Evolutionary conservation across 805 yeast genomes (phyloP).

Genomic region (Sporopachydermia quercuum): DNA sequence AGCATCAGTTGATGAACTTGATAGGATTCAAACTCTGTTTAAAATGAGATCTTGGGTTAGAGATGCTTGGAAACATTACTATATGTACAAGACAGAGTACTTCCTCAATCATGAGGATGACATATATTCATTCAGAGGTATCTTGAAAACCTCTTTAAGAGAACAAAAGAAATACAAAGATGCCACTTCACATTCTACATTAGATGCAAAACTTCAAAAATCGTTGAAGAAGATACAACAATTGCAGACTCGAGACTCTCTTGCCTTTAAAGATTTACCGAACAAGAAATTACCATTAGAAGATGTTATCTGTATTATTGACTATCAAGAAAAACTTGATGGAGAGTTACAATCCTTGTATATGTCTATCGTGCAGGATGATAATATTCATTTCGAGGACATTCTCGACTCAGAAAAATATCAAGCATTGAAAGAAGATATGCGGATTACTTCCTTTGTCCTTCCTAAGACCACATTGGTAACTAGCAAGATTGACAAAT

Average conservation of each 20-base stretch:
- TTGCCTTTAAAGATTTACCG: background rate
- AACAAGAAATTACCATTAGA: background rate
- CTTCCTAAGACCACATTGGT: background rate
- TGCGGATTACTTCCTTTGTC: background rate
- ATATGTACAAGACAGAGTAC: background rate
- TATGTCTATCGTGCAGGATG: background rate
- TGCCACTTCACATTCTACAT: too few species aligned
- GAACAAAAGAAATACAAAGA: background rate
- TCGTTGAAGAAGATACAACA: background rate
- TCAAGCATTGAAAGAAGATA: background rate
- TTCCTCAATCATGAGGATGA: background rate
- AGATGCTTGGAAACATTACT: conserved; percentile 2
- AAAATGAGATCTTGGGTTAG: background rate
- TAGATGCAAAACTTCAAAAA: too few species aligned
- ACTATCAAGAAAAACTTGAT: background rate
- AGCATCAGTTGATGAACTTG: background rate
- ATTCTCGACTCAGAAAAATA: background rate
- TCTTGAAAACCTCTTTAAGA: background rate
- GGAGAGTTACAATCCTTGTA: background rate
- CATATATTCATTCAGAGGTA: background rate
- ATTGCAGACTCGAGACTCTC: background rate
- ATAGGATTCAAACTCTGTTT: background rate
- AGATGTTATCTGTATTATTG: background rate
- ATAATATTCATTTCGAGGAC: too few species aligned
- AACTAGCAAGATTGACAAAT: background rate